Base-by-base conservation (phyloP, 2,329 filamentous ascomycete genomes). In the Pyrenochaeta sp. region DNA sequence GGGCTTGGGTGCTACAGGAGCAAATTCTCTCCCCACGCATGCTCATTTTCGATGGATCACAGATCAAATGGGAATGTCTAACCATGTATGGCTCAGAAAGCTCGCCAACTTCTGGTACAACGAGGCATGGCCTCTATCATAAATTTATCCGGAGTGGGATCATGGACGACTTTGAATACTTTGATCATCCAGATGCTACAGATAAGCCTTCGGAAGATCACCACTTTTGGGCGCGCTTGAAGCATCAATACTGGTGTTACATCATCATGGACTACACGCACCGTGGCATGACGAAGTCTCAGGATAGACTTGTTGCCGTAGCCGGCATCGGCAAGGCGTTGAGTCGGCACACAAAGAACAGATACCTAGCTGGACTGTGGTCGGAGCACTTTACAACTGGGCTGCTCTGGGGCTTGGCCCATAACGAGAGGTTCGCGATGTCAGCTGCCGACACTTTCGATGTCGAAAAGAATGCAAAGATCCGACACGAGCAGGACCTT, bases 1-100 rank as follows among this genome's bases (percentile, higher is more conserved):
- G 68, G 10, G 64, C 62, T 6, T 72, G 69, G 68, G 67, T 71
- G 0, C 47, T 71, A 1, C 67, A 72, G 56, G 67, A 72, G 40
- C 67, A 69, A 45, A 27, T 67, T 3, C 52, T 69, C 5, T 64
- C 62, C 3, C 59, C 60, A 13, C 56, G 65, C 2, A 67, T 66
- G 50, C 57, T 72, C 0, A 60, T 68, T 10, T 72, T 63, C 43
- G 65, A 66, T 42, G 59, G 61, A 5, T 9, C 51, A 9, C 61
- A 65, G 28, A 19, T 72, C 4, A 55, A 56, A 15, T 72, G 68
- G 68, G 65, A 69, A 48, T 72, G 69, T 36, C 50, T 63, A 5
- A 57, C 47, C n/a, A 55, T 52, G 43, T 51, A 68, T 37, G 65
- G 61, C 9, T 66, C 63, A 0, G 66, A 71, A 39, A 30, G 59